Evolutionary conservation across 352 stramenopile genomes (phyloP), one percentile per base, ranked within the genome.

Genomic region (Pythium brachiatum): DNA sequence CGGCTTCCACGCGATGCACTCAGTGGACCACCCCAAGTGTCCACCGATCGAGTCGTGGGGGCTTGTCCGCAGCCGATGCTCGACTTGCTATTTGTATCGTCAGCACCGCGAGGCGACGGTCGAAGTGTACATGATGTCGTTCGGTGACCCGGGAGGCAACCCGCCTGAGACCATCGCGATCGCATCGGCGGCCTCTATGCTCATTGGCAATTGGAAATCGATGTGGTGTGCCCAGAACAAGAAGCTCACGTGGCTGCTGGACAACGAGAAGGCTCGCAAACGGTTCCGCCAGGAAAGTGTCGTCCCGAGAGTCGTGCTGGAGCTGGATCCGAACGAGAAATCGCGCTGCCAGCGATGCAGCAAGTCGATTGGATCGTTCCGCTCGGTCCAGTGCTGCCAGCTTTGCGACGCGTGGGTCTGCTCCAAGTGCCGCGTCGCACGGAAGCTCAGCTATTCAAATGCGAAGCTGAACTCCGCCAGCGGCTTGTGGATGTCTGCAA

Each of bases 1-100:
- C 27, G 73, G 73, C 16, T 81, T 66, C 53, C 61, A 74, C 26
- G 52, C 74, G 21, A 61, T 73, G 54, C 73, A 81, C 46, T 81
- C 73, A 27, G 59, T 81, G 15, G 73, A 79, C 7, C 44, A 75
- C 43, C 65, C 62, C 0, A 23, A 61, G 38, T 66, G 53, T 47
- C 51, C 41, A 3, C 15, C 26, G 29, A 32, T 72, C 3, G 11
- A 25, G 20, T 43, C 50, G 16, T 21, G 48, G 11, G 53, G 46
- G 2, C 52, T 72, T 23, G 16, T 66, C 1, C 64, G 64, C 5
- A 39, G 32, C 20, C 38, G 54, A 16, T n/a, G 63, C 15, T 67
- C 64, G 15, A 50, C 41, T 4, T 72, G 64, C 23, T 64, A 61
- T 31, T 21, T 72, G 27, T 65, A 63, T 23, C 41, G 36, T 0